Percentiles rank a stretch among this genome's conserved stretches.
phyloP scores from a whole-genome alignment of 1,284 basidiomycete species.

The Ustilago bromivora region DNA sequence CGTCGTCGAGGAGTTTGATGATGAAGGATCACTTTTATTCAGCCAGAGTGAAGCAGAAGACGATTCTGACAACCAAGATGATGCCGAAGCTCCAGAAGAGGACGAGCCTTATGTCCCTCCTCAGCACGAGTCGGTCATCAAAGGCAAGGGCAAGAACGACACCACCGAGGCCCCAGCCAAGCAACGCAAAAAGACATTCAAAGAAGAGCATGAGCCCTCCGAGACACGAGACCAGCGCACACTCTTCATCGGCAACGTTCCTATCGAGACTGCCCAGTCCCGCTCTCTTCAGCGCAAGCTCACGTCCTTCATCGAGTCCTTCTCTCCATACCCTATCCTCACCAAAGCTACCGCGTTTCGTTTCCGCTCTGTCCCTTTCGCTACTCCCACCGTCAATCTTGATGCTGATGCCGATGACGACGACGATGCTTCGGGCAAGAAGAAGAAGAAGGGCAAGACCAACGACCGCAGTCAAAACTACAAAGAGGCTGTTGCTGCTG shows the following conservation, averaged over 20 bases:
- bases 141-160: slow-evolving; percentile 2
- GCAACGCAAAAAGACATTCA: slow-evolving; percentile 54
- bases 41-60: slow-evolving; percentile 32
- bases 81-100: slow-evolving; percentile 21
- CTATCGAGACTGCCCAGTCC: slow-evolving; percentile 80
- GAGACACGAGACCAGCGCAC: slow-evolving; percentile 79
- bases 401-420: slow-evolving; percentile 60
- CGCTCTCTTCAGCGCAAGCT: slow-evolving; percentile 68
- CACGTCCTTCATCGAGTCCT: slow-evolving; percentile 67
- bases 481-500: slow-evolving; percentile 72
- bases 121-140: slow-evolving; percentile 70
- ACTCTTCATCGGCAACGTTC: slow-evolving; percentile 92
- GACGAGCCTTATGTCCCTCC: slow-evolving; percentile 57
- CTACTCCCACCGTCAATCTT: slow-evolving; percentile 64
- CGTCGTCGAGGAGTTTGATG: slow-evolving; percentile 37
- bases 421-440: slow-evolving; percentile 53
- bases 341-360: slow-evolving; percentile 62
- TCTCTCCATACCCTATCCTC: slow-evolving; percentile 58
- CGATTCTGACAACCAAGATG: slow-evolving; percentile 16
- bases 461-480: slow-evolving; percentile 76
- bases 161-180: slow-evolving; percentile 34
- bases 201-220: slow-evolving; percentile 50
- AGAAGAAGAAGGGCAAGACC: slow-evolving; percentile 65
- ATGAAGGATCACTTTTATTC: slow-evolving; percentile 36
- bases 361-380: slow-evolving; percentile 69